A percentile compares a stretch with the other conserved stretches of the same genome.
These are phyloP conservation scores for Leucocoprinus sp. DNA, from an alignment of 768 basidiomycete species.

Conservation along the genomic window DNA sequence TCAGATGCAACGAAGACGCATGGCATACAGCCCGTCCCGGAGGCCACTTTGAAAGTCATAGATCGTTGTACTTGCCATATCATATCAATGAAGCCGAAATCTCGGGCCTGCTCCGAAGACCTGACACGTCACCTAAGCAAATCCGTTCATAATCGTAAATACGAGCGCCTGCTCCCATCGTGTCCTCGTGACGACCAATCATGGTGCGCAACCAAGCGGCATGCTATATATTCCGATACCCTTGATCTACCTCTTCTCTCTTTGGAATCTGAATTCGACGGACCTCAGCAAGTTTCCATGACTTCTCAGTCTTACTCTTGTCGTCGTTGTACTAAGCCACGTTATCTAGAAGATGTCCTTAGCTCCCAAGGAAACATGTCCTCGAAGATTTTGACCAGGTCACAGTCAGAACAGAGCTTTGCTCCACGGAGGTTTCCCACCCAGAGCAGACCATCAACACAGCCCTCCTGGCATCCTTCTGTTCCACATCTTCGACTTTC, in stretches of 20 bases:
- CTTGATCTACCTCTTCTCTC: conserved; percentile 19
- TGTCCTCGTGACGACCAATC: neutral
- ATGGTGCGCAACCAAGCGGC: conserved; percentile 21
- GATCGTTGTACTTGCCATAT: neutral
- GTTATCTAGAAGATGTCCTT: neutral
- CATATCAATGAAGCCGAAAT: neutral
- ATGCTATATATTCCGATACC: conserved; percentile 30
- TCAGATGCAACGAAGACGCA: neutral
- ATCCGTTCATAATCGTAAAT: neutral
- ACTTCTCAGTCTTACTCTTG: neutral
- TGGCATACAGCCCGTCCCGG: neutral
- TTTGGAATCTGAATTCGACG: neutral
- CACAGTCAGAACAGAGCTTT: neutral
- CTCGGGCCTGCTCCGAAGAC: conserved; percentile 1
- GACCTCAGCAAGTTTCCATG: neutral
- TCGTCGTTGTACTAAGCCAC: neutral
- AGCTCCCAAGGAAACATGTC: neutral
- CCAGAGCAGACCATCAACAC: neutral
- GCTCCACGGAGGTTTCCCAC: neutral
- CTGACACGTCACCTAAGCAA: neutral
- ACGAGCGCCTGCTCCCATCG: neutral
- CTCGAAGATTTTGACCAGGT: neutral
- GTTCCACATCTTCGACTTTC: conserved; percentile 3
- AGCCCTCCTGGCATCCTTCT: neutral
- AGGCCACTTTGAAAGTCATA: neutral